A percentile compares a stretch with the other conserved stretches of the same genome.
phyloP scores from a whole-genome alignment of 768 basidiomycete genomes.

The Suillus subalutaceus region DNA sequence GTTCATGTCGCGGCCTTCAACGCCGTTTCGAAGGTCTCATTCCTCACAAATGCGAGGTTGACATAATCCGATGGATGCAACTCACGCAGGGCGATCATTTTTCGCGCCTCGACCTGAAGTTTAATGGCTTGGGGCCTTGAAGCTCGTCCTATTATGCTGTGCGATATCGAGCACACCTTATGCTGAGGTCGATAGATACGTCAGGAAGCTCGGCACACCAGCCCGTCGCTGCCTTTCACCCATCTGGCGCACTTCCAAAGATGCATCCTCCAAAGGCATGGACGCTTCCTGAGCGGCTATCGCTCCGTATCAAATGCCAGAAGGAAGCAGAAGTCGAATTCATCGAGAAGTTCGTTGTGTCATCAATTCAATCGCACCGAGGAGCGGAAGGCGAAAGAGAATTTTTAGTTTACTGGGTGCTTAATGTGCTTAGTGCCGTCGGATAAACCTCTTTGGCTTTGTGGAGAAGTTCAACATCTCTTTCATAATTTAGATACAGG shows the following conservation, averaged over 20 bases:
- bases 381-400: constrained; percentile 38
- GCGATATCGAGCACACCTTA: constrained; percentile 77
- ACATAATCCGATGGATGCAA: constrained; percentile 67
- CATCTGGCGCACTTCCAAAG: constrained; percentile 30
- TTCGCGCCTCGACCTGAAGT: constrained; percentile 54
- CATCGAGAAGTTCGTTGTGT: constrained; percentile 48
- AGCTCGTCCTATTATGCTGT: constrained; percentile 56
- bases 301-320: constrained; percentile 44
- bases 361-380: constrained; percentile 40
- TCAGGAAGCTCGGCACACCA: constrained; percentile 47
- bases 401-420: constrained; percentile 54
- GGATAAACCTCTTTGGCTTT: background rate
- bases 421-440: background rate
- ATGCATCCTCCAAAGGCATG: constrained; percentile 56
- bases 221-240: constrained; percentile 42
- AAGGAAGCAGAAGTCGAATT: constrained; percentile 31
- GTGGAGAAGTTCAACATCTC: background rate
- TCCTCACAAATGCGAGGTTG: constrained; percentile 48
- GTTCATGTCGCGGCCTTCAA: constrained; percentile 63
- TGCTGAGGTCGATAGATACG: constrained; percentile 84
- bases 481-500: background rate
- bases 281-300: constrained; percentile 47
- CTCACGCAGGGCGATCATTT: constrained; percentile 64
- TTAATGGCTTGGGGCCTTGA: constrained; percentile 54
- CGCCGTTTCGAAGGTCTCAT: constrained; percentile 63